Evolutionary conservation across 345 rosid species (phyloP), one percentile per base, ranked within the genome.

Genomic region (Eucalyptus sp.): DNA sequence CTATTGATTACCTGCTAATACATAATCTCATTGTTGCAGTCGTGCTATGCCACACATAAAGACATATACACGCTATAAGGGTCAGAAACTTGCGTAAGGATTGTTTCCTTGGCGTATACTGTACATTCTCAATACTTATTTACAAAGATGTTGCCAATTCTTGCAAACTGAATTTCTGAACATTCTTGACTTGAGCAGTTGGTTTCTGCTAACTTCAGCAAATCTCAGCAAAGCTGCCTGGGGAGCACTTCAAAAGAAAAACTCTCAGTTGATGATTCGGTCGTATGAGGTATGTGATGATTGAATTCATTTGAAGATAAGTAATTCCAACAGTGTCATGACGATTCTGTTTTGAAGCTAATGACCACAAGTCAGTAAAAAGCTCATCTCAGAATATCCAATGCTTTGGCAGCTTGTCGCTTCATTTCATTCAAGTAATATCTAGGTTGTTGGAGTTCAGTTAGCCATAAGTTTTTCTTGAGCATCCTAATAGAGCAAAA

Each of bases 201-300:
- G 99, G 99, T 93, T 98, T 87, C 90, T 97, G 95, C 91, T 97
- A 88, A 98, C 98, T 91, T 98, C 99, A 31, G 90, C 99, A 86
- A 97, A 98, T 90, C 99, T 98, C 83, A 97, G 99, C 93, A 98
- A 97, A 95, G 98, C 99, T 85, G 98, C 99, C 27, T 97, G 99
- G 99, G 99, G 99, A 89, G 95, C 98, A 87, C 94, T 97, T 80
- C 99, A 98, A 92, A 98, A 97, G 93, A 98, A 95, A 89, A 95
- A 94, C 90, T 95, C 99, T 58, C 99, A 98, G 92, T 92, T 98
- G 91, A 98, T 97, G 99, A 93, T 96, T 86, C 97, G 99, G 90
- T 97, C 99, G 60, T 98, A 97, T 24, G 99, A 98, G 98, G 99
- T 96, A 60, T 86, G 56, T 81, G 4, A 13, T 86, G 56, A 58